Evolutionary conservation across 805 yeast genomes (phyloP), one percentile per base, ranked within the genome.

Genomic region (Candida caryicola): DNA sequence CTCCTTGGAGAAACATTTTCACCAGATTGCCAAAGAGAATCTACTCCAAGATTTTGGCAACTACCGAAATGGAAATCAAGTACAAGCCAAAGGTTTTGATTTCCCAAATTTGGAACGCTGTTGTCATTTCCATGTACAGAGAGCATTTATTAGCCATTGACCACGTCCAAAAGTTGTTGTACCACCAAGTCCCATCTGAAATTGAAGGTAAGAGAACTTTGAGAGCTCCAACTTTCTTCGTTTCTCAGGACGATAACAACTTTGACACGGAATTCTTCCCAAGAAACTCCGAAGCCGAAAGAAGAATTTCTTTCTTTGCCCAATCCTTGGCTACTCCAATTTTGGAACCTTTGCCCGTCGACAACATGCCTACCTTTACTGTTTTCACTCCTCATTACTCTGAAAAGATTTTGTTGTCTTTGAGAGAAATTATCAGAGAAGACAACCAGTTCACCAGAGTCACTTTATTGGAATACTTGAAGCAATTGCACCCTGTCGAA

Each of bases 1-100:
- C 99, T 29, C 99, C 99, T 46, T 93, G 99, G 99, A 87, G 98
- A 80, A 93, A 95, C 65, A 90, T 93, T 54, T 93, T 91, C 76
- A 82, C 96, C 38, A 83, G 99, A 69, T 74, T 93, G 62, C 99
- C 99, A 62, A 93, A 93, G 82, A 88, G 99, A 81, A 88, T 93
- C 52, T 95, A 93, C 76, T 88, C 97, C 40, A 93, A 93, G 79
- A 83, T 93, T 50, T 79, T 93, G 69, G 98, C 98, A 33, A 93
- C 99, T 26, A 86, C 96, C 50, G 98, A 93, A 64, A 91, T 95
- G 99, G 98, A 93, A 73, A 88, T 91, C 62, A 91, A 93, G 74
- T 93, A 93, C 73, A 91, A 93, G 71, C 98, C 99, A 51, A 93
- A 93, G 79, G 97, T 93, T 50, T 76, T 93, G 63, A 91, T 93